Conservation (phyloP, 495 filamentous ascomycete species). For the Massariosphaeria phaeospora region DNA sequence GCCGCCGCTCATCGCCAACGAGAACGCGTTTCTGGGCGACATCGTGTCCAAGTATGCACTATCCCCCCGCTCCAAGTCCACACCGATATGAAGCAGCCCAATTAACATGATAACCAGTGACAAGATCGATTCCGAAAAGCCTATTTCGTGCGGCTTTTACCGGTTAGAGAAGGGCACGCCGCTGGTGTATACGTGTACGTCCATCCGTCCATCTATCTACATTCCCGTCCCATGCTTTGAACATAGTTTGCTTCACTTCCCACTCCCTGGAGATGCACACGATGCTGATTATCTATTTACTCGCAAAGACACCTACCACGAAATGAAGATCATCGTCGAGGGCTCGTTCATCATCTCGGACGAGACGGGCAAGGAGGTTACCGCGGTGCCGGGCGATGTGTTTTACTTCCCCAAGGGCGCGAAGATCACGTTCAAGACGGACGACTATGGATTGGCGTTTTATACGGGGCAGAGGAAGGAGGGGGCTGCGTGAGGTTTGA, state of each 20-base stretch:
- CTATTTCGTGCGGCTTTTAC: conserved; percentile 68
- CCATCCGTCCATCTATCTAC: no score
- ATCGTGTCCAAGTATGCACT: conserved; percentile 51
- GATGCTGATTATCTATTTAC: no score
- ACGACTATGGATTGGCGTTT: conserved; percentile 66
- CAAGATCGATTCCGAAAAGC: conserved; percentile 54
- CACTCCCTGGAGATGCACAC: no score
- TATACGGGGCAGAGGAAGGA: conserved; percentile 45
- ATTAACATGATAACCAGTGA: conserved; percentile 41
- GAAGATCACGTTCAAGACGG: conserved; percentile 70
- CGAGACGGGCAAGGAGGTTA: conserved; percentile 64
- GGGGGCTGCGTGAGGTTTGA: conserved; percentile 30
- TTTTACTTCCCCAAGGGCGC: conserved; percentile 75
- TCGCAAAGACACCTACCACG: conserved; percentile 76
- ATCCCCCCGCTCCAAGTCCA: not conserved
- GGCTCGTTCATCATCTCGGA: conserved; percentile 69
- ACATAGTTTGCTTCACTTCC: no score
- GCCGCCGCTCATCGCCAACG: conserved; percentile 66
- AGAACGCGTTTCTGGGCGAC: conserved; percentile 70
- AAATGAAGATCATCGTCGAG: conserved; percentile 78
- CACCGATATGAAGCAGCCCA: not conserved
- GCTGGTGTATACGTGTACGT: conserved; percentile 5
- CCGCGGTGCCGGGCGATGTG: conserved; percentile 64
- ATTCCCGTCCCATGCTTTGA: no score
- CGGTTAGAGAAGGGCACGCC: conserved; percentile 43